Evolutionary conservation across 768 basidiomycete genomes (phyloP), one percentile per base, ranked within the genome.

Genomic region (Inosperma sp.): DNA sequence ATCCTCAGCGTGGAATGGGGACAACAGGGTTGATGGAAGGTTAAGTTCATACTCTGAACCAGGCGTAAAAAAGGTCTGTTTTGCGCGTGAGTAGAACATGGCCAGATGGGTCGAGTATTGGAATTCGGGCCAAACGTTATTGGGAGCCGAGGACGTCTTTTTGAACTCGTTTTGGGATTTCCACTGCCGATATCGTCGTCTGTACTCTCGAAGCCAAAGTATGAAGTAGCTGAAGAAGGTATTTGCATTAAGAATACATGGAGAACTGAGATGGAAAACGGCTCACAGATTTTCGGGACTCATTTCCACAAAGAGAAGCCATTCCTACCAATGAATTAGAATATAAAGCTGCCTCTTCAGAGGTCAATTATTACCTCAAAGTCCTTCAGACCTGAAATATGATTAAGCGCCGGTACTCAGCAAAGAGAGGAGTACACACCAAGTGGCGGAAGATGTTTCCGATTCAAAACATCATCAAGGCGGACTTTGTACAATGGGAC

Each of bases 191-290:
- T 77, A 71, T 51, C 73, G 70, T 22, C 64, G 57, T 9, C 78
- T 82, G 58, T 90, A 90, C 56, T 89, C 88, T 54, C 79, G 80
- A 25, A 89, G 72, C 87, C 87, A 90, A 43, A 90, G 79, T n/a
- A 79, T 76, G 61, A 90, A 90, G 60, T 90, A 90, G 16, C 84
- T 84, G 59, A 27, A 8, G 5, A 30, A 48, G 7, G 30, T 3
- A 34, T 34, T 54, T 22, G 52, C 13, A 53, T 39, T 52, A 54
- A 59, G n/a, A 53, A 52, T 23, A 30, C 35, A 39, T 13, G 34
- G 41, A 49, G 19, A 35, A 23, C 45, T 58, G 37, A 34, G 35
- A 8, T 16, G 14, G 25, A 16, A 19, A 50, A 14, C 21, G 14
- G 68, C 79, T 65, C 56, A 84, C 77, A 91, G 74, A 61, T 89